phyloP scores from a whole-genome alignment of 1,139 yeast species.

The Ogataea hybrid region DNA sequence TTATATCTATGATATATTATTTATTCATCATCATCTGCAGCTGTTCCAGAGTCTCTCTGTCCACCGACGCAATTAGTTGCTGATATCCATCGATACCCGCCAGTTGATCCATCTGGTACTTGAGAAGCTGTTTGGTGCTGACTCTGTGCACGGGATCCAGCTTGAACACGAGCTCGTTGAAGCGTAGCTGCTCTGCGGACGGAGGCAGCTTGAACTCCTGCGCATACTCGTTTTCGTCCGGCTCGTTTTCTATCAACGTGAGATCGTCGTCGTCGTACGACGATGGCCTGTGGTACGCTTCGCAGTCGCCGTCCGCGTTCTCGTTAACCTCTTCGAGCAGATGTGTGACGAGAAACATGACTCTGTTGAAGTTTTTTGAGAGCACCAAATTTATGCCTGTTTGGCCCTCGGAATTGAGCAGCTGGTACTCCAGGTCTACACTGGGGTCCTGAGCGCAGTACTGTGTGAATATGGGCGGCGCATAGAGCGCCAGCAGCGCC shows the following conservation, averaged over 20 bases:
- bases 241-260: slow-evolving; percentile 31
- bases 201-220: slow-evolving; percentile 38
- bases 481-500: slow-evolving; percentile 28
- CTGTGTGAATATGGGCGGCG: slow-evolving; percentile 8
- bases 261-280: slow-evolving; percentile 51
- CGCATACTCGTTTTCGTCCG: slow-evolving; percentile 37
- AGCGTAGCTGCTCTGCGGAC: slow-evolving; percentile 59
- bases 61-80: slow-evolving; percentile 20
- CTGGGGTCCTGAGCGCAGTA: slow-evolving; percentile 41
- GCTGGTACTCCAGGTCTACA: slow-evolving; percentile 25
- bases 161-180: slow-evolving; percentile 42
- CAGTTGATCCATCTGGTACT: slow-evolving; percentile 15
- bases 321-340: slow-evolving; percentile 77
- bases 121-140: slow-evolving; percentile 38
- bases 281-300: slow-evolving; percentile 58
- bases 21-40: slow-evolving; percentile 22
- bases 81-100: slow-evolving; percentile 17
- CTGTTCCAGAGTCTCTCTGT: slow-evolving; percentile 26
- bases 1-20: slow-evolving; percentile 4
- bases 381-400: slow-evolving; percentile 58
- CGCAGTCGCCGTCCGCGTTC: slow-evolving; percentile 53
- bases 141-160: slow-evolving; percentile 61
- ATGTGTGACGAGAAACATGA: slow-evolving; percentile 54
- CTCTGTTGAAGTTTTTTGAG: slow-evolving; percentile 39
- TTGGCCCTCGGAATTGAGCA: slow-evolving; percentile 37